These are phyloP conservation scores for Myriosclerotinia curreyana DNA, from an alignment of 2,329 filamentous ascomycete genomes.

Conservation along the genomic window DNA sequence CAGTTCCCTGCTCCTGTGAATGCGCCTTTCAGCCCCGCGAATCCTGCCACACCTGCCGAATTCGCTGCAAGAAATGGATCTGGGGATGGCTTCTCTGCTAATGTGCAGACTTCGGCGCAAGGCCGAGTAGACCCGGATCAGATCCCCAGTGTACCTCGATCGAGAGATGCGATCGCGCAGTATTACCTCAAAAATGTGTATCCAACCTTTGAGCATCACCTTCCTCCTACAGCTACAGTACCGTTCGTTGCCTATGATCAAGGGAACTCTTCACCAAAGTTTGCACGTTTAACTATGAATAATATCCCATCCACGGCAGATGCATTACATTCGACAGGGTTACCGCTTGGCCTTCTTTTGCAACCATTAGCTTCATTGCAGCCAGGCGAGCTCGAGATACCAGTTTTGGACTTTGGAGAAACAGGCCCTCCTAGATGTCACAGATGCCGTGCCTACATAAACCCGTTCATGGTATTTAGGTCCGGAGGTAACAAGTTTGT, in stretches of 20 bases:
- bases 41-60: slow-evolving; percentile 45
- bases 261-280: slow-evolving; percentile 94
- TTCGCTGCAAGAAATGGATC: slow-evolving; percentile 47
- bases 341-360: slow-evolving; percentile 83
- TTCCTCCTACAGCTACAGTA: slow-evolving; percentile 82
- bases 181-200: slow-evolving; percentile 87
- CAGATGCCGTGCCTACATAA: slow-evolving; percentile 93
- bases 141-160: slow-evolving; percentile 83
- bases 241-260: slow-evolving; percentile 95
- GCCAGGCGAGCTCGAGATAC: slow-evolving; percentile 80
- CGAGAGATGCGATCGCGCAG: slow-evolving; percentile 76
- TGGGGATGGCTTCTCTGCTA: slow-evolving; percentile 42
- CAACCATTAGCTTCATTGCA: slow-evolving; percentile 84
- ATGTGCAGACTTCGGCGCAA: slow-evolving; percentile 61
- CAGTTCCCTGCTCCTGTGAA: slow-evolving; percentile 62
- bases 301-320: slow-evolving; percentile 84
- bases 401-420: slow-evolving; percentile 93
- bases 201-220: slow-evolving; percentile 90
- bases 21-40: slow-evolving; percentile 49
- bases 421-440: slow-evolving; percentile 84
- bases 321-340: slow-evolving; percentile 71
- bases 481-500: slow-evolving; percentile 94
- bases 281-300: slow-evolving; percentile 85
- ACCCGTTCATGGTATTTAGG: slow-evolving; percentile 97
- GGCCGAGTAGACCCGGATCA: slow-evolving; percentile 84